Evolutionary conservation across 352 stramenopile genomes (phyloP), one percentile per base, ranked within the genome.

Genomic region (Phytophthora litchii): DNA sequence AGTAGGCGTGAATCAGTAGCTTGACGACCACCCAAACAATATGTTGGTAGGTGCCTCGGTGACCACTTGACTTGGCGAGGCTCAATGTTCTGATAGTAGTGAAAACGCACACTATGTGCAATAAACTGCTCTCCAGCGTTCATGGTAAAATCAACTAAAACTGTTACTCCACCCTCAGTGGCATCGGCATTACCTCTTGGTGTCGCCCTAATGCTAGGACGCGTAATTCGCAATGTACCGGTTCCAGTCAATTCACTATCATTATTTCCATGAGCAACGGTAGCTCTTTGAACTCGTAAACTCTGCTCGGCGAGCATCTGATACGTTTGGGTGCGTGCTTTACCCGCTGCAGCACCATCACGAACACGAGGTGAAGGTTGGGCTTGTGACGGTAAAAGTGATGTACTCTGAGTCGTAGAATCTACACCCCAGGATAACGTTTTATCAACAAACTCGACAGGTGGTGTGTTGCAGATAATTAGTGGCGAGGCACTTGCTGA

Each of bases 41-140:
- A 68, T 1, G 76, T 78, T 1, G 82, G 79, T 9, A 91, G 45
- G 35, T 91, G 77, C 12, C 70, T 67, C 3, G 82, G 82, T 3
- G 57, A 76, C 82, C 79, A 89, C 41, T 76, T 80, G 27, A 88
- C 45, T 10, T 87, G 76, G 4, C 23, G 51, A 8, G 70, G 55
- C 7, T 83, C 63, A 8, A 85, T 41, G 3, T 82, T 71, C 1
- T 74, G 63, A 48, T 91, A 86, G 49, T 87, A 91, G 16, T 88
- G 69, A 34, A 89, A 91, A 12, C 70, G 58, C 16, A 83, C 78
- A 38, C 80, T 89, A 35, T 91, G 82, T 1, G 79, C 78, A 25
- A 91, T 89, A 44, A 91, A 91, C 27, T 89, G 82, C 50, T 89
- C 82, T 4, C 82, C 82, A 10, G 76, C 82, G 23, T 91, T 91